These are phyloP conservation scores for Sordariomycetes sp. DNA, from an alignment of 2,329 filamentous ascomycete species.

Conservation along the genomic window DNA sequence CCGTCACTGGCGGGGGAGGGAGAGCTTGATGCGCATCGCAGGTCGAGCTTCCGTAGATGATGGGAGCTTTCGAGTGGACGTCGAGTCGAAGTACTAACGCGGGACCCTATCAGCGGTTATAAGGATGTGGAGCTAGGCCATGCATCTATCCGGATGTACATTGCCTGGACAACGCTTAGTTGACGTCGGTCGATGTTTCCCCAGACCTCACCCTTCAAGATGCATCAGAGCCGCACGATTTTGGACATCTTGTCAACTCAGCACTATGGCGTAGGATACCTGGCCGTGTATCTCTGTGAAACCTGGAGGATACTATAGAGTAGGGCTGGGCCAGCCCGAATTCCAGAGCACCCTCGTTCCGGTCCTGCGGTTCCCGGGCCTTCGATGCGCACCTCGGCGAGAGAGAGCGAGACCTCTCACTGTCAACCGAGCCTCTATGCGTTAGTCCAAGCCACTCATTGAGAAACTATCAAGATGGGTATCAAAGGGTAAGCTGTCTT, in stretches of 20 bases:
- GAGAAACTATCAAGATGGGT: constrained; percentile 33
- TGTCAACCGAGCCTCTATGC: background rate
- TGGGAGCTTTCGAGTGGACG: background rate
- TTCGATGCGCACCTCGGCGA: background rate
- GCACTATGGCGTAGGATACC: too few species aligned
- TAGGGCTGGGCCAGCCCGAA: too few species aligned
- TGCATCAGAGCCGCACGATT: background rate
- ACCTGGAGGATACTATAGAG: too few species aligned
- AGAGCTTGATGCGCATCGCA: background rate
- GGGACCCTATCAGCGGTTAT: background rate
- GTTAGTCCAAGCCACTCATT: background rate
- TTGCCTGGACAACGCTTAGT: background rate
- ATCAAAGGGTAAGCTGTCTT: constrained; percentile 42
- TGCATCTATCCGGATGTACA: background rate
- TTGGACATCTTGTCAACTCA: too few species aligned
- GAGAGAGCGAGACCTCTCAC: background rate
- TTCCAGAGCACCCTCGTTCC: too few species aligned
- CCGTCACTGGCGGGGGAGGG: background rate
- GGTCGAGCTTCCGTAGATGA: background rate
- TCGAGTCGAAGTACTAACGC: background rate
- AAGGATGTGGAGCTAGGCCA: background rate
- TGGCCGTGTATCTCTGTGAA: too few species aligned
- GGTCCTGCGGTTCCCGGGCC: too few species aligned
- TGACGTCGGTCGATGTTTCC: background rate
- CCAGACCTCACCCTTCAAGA: background rate